These are phyloP conservation scores for Serendipita sp. DNA, from an alignment of 768 basidiomycete genomes.

Conservation along the genomic window DNA sequence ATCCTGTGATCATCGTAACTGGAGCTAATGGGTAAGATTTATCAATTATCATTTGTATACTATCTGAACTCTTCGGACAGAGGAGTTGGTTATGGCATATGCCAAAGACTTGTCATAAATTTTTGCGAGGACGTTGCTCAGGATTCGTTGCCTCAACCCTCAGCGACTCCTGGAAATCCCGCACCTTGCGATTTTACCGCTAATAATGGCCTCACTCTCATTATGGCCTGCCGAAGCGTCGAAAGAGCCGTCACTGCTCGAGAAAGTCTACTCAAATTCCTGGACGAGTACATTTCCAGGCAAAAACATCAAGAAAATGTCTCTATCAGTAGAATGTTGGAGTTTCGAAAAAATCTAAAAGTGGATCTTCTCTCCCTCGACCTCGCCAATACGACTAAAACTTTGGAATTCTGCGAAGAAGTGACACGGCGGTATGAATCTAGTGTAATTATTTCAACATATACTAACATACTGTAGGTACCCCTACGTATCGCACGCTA, in stretches of 20 bases:
- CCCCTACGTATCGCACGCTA: slow-evolving; percentile 63
- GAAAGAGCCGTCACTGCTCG: slow-evolving; percentile 49
- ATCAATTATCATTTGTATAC: background rate
- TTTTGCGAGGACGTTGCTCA: slow-evolving; percentile 35
- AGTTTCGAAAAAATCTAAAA: slow-evolving; percentile 41
- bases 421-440: slow-evolving; percentile 36
- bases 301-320: slow-evolving; percentile 19
- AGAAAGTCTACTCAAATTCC: slow-evolving; percentile 31
- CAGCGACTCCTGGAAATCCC: slow-evolving; percentile 17
- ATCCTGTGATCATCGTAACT: slow-evolving; percentile 47
- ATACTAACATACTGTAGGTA: slow-evolving; percentile 32
- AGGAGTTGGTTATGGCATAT: slow-evolving; percentile 72
- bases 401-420: slow-evolving; percentile 45
- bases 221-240: slow-evolving; percentile 64
- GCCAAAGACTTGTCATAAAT: slow-evolving; percentile 59
- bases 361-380: slow-evolving; percentile 53
- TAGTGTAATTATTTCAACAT: background rate
- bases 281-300: slow-evolving; percentile 38
- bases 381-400: slow-evolving; percentile 41
- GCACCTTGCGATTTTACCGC: slow-evolving; percentile 14
- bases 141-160: slow-evolving; percentile 32
- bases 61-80: slow-evolving; percentile 24
- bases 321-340: slow-evolving; percentile 38
- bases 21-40: slow-evolving; percentile 52
- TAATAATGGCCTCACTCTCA: slow-evolving; percentile 48